Evolutionary conservation across 768 basidiomycete genomes (phyloP), one percentile per base, ranked within the genome.

Genomic region (Pilatotrama ljubarskyi): DNA sequence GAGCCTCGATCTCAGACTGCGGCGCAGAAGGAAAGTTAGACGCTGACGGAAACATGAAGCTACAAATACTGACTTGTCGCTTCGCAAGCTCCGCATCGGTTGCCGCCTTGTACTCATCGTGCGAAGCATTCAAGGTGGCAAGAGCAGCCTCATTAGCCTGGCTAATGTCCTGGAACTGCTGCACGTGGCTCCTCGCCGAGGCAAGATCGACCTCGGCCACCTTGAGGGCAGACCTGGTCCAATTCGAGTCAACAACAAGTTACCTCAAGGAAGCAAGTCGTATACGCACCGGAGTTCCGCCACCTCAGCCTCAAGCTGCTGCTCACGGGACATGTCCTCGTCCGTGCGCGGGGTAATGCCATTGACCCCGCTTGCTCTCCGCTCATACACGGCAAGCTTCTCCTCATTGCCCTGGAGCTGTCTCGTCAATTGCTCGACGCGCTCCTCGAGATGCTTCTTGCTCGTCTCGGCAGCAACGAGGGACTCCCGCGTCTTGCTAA

Each of bases 101-200:
- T 0, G 84, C 82, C 3, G 81, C 68, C 72, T 86, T 90, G 78
- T 88, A 95, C 69, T 93, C 87, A 55, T 95, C 93, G 63, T 87
- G 86, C 0, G 90, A 92, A 0, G 76, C 66, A 56, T 86, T 91
- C 42, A 94, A 73, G 32, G 82, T 81, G 26, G 82, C 78, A 7
- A 95, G 77, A 9, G 92, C 90, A 62, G 81, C 82, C 70, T 95
- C 93, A 66, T 83, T 93, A 0, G 91, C 88, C 67, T 87, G 83
- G 61, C 88, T 89, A 65, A 95, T 94, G 64, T 90, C 86, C 69
- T 91, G 84, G 83, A 89, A 95, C 71, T 95, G 93, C 59, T 89
- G 83, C 26, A 88, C 86, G 67, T 93, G 90, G 44, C 75, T 82
- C 55, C 82, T 82, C 1, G 91, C 87, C 18, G 84, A 77, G 10